Conservation (phyloP, 73 alveolate species). For the Paramecium caudatum region DNA sequence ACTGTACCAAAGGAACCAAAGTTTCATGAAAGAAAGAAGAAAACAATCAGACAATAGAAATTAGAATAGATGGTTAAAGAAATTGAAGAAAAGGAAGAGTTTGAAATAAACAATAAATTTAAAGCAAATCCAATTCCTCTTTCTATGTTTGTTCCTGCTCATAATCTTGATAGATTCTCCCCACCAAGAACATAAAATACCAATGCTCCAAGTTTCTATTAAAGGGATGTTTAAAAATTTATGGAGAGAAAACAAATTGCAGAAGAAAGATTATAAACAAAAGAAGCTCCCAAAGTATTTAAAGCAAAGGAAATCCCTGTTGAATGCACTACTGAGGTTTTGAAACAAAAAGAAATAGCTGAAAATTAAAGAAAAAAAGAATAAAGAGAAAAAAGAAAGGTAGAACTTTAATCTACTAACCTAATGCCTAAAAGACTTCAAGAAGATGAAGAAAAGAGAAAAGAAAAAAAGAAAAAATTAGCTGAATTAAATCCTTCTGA, state of each 20-base stretch:
- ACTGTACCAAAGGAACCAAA: slow-evolving; percentile 70
- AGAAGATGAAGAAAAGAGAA: slow-evolving; percentile 45
- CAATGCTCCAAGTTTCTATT: slow-evolving; percentile 54
- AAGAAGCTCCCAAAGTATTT: not conserved
- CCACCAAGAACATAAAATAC: not conserved
- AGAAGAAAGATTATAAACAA: slow-evolving; percentile 16
- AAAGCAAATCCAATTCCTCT: slow-evolving; percentile 65
- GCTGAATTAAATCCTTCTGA: slow-evolving; percentile 19
- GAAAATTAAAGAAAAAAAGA: slow-evolving; percentile 34
- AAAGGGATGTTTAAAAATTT: slow-evolving; percentile 43
- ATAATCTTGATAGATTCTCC: slow-evolving; percentile 10
- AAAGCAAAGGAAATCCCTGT: slow-evolving; percentile 60
- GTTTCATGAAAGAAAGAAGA: slow-evolving; percentile 11
- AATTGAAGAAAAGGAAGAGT: slow-evolving; percentile 45
- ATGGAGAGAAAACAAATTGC: slow-evolving; percentile 52
- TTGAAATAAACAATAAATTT: slow-evolving; percentile 44
- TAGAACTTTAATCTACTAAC: not conserved
- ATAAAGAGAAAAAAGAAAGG: slow-evolving; percentile 53
- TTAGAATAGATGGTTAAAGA: slow-evolving; percentile 53
- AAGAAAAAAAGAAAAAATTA: slow-evolving; percentile 13
- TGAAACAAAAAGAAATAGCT: slow-evolving; percentile 49
- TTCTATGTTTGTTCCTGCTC: slow-evolving; percentile 40
- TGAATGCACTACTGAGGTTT: slow-evolving; percentile 18
- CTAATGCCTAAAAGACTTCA: slow-evolving; percentile 7
- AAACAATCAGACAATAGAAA: slow-evolving; percentile 37